These are phyloP conservation scores for Colletotrichum siamense DNA, from an alignment of 2,329 filamentous ascomycete species.

Conservation along the genomic window DNA sequence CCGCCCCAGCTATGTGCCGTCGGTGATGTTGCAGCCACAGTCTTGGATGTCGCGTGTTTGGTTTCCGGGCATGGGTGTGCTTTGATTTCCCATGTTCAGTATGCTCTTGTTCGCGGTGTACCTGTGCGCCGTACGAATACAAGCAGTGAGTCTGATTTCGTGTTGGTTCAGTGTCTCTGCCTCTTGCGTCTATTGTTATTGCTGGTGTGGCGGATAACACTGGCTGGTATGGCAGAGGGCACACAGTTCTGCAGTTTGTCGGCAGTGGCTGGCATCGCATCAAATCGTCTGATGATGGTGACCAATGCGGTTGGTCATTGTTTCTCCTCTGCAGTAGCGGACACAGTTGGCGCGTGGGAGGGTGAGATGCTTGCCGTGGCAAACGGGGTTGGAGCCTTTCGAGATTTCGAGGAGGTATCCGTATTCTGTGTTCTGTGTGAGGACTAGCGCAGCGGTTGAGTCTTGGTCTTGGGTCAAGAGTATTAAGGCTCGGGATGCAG, in stretches of 20 bases:
- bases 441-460: neutral
- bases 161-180: neutral
- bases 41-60: neutral
- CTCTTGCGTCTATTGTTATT: neutral
- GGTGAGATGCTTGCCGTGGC: neutral
- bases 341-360: neutral
- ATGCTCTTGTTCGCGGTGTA: neutral
- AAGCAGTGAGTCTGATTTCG: neutral
- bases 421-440: neutral
- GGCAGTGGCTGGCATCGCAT: neutral
- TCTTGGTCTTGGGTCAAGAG: neutral
- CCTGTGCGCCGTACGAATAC: neutral
- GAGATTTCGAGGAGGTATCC: neutral
- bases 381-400: neutral
- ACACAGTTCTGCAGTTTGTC: neutral
- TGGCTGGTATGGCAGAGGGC: neutral
- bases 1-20: neutral
- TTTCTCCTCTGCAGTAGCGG: constrained; percentile 1
- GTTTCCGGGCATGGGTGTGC: neutral
- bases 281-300: neutral
- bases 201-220: neutral
- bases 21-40: neutral
- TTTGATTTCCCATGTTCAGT: neutral
- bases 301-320: neutral
- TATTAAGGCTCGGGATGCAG: neutral